Evolutionary conservation across 2,329 filamentous ascomycete genomes (phyloP).

Genomic region (Trichoderma breve): DNA sequence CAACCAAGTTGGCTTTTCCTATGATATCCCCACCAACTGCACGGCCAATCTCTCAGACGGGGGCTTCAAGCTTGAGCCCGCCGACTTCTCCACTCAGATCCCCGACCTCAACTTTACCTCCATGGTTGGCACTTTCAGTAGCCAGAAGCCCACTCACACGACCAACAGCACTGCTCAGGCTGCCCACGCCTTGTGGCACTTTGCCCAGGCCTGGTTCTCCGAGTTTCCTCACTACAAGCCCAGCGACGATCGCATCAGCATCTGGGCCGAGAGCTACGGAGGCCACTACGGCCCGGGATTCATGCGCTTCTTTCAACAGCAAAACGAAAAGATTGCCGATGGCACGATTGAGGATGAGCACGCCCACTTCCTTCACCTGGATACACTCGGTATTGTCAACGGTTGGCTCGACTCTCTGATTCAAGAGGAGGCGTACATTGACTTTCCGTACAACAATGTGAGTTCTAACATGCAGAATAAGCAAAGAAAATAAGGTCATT

Average conservation of each 20-base stretch:
- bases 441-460: slow-evolving; percentile 61
- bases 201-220: slow-evolving; percentile 60
- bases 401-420: slow-evolving; percentile 64
- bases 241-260: slow-evolving; percentile 53
- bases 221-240: slow-evolving; percentile 59
- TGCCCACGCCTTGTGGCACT: slow-evolving; percentile 61
- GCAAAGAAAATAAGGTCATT: not conserved
- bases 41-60: slow-evolving; percentile 52
- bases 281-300: slow-evolving; percentile 68
- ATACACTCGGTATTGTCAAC: slow-evolving; percentile 67
- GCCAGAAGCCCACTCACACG: slow-evolving; percentile 31
- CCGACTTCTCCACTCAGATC: slow-evolving; percentile 38
- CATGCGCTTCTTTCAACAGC: slow-evolving; percentile 54
- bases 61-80: slow-evolving; percentile 45
- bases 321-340: slow-evolving; percentile 53
- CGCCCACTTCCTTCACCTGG: slow-evolving; percentile 52
- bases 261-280: slow-evolving; percentile 68
- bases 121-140: slow-evolving; percentile 35
- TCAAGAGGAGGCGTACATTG: slow-evolving; percentile 56
- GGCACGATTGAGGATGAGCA: slow-evolving; percentile 36
- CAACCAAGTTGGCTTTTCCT: slow-evolving; percentile 66
- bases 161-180: slow-evolving; percentile 54
- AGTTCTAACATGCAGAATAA: slow-evolving; percentile 10
- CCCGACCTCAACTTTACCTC: slow-evolving; percentile 39
- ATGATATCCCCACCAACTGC: slow-evolving; percentile 63